Conservation (phyloP, 257 asterid species). For the Nicotiana attenuata region DNA sequence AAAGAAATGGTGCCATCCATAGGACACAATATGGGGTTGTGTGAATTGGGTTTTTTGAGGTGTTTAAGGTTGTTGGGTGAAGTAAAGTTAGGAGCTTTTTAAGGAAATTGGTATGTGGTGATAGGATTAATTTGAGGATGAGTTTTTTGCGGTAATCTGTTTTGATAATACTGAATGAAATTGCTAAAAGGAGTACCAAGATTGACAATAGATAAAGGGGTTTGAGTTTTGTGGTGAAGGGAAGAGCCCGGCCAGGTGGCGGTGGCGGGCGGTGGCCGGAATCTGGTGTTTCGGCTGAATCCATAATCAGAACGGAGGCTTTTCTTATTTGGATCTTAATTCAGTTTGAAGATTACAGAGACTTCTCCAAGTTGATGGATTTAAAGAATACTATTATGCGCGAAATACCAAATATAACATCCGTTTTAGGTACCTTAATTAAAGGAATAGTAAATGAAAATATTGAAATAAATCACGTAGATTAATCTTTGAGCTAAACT, state of each 20-base stretch:
- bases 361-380: no score
- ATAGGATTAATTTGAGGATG: slow-evolving; percentile 30
- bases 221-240: slow-evolving; percentile 20
- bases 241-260: slow-evolving; percentile 6
- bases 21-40: slow-evolving; percentile 52
- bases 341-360: no score
- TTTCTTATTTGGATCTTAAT: no score
- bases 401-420: no score
- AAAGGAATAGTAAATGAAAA: no score
- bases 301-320: slow-evolving; percentile 15
- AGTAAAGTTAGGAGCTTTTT: slow-evolving; percentile 19
- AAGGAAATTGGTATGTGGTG: slow-evolving; percentile 15
- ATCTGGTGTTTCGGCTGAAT: slow-evolving; percentile 34
- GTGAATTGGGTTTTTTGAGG: not conserved
- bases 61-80: slow-evolving; percentile 3
- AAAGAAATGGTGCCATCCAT: slow-evolving; percentile 97
- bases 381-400: no score
- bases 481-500: no score
- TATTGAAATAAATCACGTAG: no score
- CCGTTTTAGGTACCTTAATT: no score
- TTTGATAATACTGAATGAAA: slow-evolving; percentile 28
- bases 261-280: slow-evolving; percentile 19
- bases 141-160: slow-evolving; percentile 13
- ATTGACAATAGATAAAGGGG: slow-evolving; percentile 40
- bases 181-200: slow-evolving; percentile 36